Evolutionary conservation across 805 yeast species (phyloP), one percentile per base, ranked within the genome.

Genomic region (Gaillardinia entomophila): DNA sequence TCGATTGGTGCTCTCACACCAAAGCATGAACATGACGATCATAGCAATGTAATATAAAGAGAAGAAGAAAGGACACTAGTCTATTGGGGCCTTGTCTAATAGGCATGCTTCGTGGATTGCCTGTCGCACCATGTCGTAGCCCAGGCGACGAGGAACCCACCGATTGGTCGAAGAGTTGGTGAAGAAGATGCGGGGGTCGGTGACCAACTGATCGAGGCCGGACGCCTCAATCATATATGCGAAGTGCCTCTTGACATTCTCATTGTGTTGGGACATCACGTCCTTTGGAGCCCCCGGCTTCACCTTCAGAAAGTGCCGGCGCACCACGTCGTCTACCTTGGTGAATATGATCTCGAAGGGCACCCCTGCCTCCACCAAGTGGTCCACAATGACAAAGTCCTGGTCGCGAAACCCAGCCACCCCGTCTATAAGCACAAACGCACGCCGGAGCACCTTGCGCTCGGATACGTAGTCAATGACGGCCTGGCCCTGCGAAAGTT

Each of bases 311-410:
- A 54, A 48, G 20, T 40, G 29, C 22, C 51, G 55, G 8, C 46
- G 32, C 12, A 53, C 49, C 4, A 81, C 47, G 39, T 67, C 67
- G 51, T 88, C 96, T 29, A 80, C 72, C 46, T 87, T 87, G 16
- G 94, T 87, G 53, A 86, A 73, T 0, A 87, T 73, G 4, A 87
- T 57, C 38, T 84, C 90, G 55, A 79, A 85, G 1, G 83, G 77
- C 3, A 78, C 63, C 1, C 90, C 95, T 30, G 60, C 48, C 2
- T 59, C 58, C 1, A 57, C 60, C 29, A 87, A 55, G 30, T 68
- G 61, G 3, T 69, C 68, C 2, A 83, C 53, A 6, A 85, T 66
- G 16, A 54, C 35, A 12, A 55, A 49, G 52, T 88, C 96, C 35
- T 72, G 71, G 1, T 65, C 68, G 15, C 68, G 67, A 28, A 83